Evolutionary conservation across 208 protist genomes (phyloP).

Genomic region (Acanthamoeba triangularis): DNA sequence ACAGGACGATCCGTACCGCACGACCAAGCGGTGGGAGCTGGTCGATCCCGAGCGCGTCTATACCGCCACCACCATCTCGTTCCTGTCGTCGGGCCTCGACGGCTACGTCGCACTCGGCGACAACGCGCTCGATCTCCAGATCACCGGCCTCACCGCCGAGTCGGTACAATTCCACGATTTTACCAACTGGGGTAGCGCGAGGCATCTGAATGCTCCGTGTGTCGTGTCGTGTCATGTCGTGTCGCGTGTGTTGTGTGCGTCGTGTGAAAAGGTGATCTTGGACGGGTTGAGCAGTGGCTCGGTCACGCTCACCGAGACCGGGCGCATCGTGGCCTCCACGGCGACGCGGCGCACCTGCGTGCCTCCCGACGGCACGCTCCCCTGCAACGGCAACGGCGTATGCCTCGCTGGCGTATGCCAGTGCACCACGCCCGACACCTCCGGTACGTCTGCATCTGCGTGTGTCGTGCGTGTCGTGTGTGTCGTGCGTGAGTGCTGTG

Average conservation of each 20-base stretch:
- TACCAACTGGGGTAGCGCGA: too few relatives aligned
- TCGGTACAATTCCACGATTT: too few relatives aligned
- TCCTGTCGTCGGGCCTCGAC: not conserved
- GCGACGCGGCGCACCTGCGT: not conserved
- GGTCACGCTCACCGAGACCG: not conserved
- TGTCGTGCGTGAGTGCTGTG: too few relatives aligned
- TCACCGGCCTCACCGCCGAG: not conserved
- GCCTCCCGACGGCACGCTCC: not conserved
- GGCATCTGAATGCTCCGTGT: not conserved
- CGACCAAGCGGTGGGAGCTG: not conserved
- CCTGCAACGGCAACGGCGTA: not conserved
- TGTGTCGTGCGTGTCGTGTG: not conserved
- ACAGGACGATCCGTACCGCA: too few relatives aligned
- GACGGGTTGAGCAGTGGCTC: too few relatives aligned
- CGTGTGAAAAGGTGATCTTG: too few relatives aligned
- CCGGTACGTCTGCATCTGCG: not conserved
- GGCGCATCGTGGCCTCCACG: not conserved
- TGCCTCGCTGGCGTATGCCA: not conserved
- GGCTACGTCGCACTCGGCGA: not conserved
- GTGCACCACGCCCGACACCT: not conserved
- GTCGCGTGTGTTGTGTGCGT: not conserved
- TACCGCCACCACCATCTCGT: slow-evolving; percentile 15
- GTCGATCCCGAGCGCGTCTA: slow-evolving; percentile 3
- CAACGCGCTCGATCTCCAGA: not conserved
- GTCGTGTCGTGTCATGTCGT: too few relatives aligned